Evolutionary conservation across 176 grass and related monocot species (phyloP).

Genomic region (Puccinellia tenuiflora): DNA sequence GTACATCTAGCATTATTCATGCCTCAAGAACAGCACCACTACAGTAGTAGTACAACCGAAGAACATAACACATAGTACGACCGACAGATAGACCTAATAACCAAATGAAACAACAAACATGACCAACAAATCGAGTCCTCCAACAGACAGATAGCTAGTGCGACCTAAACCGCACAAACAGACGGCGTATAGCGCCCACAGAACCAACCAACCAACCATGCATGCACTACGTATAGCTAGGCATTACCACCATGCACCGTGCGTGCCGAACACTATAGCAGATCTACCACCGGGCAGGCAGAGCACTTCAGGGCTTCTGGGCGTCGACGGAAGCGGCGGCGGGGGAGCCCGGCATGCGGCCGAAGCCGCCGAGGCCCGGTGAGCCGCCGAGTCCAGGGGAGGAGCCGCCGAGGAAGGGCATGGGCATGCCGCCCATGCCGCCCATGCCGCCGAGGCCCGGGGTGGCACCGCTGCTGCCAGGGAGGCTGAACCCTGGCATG

Average conservation of each 20-base stretch:
- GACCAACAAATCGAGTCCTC: slow-evolving; percentile 16
- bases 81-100: background rate
- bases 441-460: slow-evolving; percentile 26
- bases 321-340: slow-evolving; percentile 19
- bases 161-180: too few relatives aligned
- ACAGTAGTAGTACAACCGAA: slow-evolving; percentile 20
- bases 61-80: background rate
- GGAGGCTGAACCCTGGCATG: slow-evolving; percentile 35
- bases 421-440: slow-evolving; percentile 28
- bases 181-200: background rate
- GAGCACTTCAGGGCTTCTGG: slow-evolving; percentile 39
- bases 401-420: slow-evolving; percentile 30
- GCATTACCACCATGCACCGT: background rate
- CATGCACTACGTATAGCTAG: slow-evolving; percentile 4
- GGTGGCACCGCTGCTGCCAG: slow-evolving; percentile 25
- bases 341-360: slow-evolving; percentile 43
- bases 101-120: slow-evolving; percentile 18
- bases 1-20: slow-evolving; percentile 40
- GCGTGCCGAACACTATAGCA: background rate
- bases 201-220: slow-evolving; percentile 16
- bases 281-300: background rate
- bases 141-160: slow-evolving; percentile 1
- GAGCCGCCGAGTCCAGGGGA: slow-evolving; percentile 23
- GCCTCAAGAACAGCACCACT: slow-evolving; percentile 30
- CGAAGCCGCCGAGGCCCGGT: slow-evolving; percentile 24